phyloP scores from a whole-genome alignment of 768 basidiomycete genomes.

The Naganishia onofrii region DNA sequence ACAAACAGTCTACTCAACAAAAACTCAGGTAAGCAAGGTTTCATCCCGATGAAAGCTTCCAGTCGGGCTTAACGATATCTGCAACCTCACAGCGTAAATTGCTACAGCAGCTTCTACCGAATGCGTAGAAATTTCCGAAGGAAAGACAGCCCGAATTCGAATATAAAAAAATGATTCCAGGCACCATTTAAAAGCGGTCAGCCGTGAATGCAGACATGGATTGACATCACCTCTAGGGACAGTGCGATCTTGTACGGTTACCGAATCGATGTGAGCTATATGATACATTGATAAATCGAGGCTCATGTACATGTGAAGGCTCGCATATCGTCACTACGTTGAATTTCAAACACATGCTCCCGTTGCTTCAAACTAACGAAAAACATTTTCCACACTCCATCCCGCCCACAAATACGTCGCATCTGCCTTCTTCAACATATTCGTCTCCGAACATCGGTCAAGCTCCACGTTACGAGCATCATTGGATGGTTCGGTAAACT shows the following conservation, averaged over 20 bases:
- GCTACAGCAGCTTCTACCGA: conserved; percentile 14
- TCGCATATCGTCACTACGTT: background rate
- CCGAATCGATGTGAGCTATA: background rate
- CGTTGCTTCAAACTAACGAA: background rate
- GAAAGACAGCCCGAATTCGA: no score
- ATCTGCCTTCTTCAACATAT: background rate
- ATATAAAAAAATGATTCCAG: no score
- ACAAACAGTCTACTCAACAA: conserved; percentile 46
- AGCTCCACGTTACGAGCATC: background rate
- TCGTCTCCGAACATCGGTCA: background rate
- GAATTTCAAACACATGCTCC: background rate
- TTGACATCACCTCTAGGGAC: no score
- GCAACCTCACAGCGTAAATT: conserved; percentile 2
- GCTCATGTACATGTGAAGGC: background rate
- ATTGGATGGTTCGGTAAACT: background rate
- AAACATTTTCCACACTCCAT: background rate
- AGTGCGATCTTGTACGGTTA: background rate
- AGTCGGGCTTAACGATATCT: background rate
- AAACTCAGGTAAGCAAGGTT: conserved; percentile 41
- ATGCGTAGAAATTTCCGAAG: background rate
- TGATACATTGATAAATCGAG: background rate
- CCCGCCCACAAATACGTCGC: background rate
- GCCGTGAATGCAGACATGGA: no score
- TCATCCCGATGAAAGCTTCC: background rate
- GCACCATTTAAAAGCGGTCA: no score